These are phyloP conservation scores for Neurospora intermedia DNA, from an alignment of 495 filamentous ascomycete genomes.

Conservation along the genomic window DNA sequence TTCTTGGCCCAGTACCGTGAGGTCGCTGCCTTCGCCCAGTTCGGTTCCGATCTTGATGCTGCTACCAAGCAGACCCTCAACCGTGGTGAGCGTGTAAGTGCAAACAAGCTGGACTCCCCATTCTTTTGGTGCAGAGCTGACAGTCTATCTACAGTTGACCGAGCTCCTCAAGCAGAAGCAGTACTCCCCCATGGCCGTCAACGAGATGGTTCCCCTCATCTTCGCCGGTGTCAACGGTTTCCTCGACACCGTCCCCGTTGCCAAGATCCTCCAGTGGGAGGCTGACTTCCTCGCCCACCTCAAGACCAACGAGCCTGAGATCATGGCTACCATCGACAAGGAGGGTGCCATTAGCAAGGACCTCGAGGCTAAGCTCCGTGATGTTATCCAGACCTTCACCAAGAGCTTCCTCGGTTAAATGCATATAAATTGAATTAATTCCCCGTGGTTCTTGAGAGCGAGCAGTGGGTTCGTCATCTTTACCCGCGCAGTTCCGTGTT, in stretches of 20 bases:
- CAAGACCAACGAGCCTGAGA: slow-evolving; percentile 75
- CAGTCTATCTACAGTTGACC: slow-evolving; percentile 45
- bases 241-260: slow-evolving; percentile 78
- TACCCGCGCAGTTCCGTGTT: slow-evolving; percentile 37
- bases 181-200: slow-evolving; percentile 96
- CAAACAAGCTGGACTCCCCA: background rate
- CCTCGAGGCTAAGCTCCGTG: slow-evolving; percentile 75
- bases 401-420: slow-evolving; percentile 68
- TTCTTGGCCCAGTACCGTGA: slow-evolving; percentile 99
- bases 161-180: slow-evolving; percentile 99
- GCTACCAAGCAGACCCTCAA: slow-evolving; percentile 96
- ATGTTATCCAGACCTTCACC: slow-evolving; percentile 71
- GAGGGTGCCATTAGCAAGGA: slow-evolving; percentile 96
- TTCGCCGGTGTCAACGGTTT: slow-evolving; percentile 98
- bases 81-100: slow-evolving; percentile 93
- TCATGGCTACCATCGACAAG: slow-evolving; percentile 82
- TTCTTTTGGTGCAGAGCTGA: slow-evolving; percentile 20
- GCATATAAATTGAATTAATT: slow-evolving; percentile 23
- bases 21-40: slow-evolving; percentile 98
- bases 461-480: slow-evolving; percentile 32
- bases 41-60: slow-evolving; percentile 99
- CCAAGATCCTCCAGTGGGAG: slow-evolving; percentile 85
- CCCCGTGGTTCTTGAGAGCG: slow-evolving; percentile 13
- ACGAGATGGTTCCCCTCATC: slow-evolving; percentile 99
- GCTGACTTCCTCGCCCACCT: slow-evolving; percentile 85